Percentiles rank a stretch among this genome's conserved stretches.
Evolutionary conservation across 345 rosid genomes (phyloP).

Genomic region (Diplotaxis tenuifolia): DNA sequence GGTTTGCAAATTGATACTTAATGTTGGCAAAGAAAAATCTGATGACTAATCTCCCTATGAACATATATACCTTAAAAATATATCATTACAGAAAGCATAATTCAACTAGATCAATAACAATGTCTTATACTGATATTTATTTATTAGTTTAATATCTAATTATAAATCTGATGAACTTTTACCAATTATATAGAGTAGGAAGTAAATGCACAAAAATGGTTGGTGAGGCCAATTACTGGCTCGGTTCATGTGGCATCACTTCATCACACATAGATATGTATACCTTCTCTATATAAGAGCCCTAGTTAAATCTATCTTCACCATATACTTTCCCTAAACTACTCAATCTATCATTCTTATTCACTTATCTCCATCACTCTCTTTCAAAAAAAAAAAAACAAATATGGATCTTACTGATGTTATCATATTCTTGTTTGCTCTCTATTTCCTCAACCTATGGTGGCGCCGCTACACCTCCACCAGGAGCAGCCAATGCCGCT

Average conservation of each 20-base stretch:
- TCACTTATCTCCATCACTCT: neutral
- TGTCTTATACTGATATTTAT: neutral
- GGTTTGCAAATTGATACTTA: neutral
- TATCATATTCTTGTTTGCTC: constrained; percentile 40
- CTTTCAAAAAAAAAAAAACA: neutral
- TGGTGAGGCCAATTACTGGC: constrained; percentile 32
- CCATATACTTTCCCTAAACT: constrained; percentile 22
- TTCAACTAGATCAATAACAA: neutral
- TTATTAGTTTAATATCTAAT: neutral
- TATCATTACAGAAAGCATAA: neutral
- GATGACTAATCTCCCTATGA: constrained; percentile 13
- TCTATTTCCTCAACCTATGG: constrained; percentile 51
- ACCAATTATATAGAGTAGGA: neutral
- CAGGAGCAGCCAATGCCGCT: constrained; percentile 11
- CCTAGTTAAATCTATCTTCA: constrained; percentile 7
- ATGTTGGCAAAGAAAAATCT: neutral
- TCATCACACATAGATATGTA: constrained; percentile 6
- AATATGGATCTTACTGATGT: constrained; percentile 64
- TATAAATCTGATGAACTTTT: neutral
- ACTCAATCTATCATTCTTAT: constrained; percentile 12
- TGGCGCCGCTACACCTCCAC: constrained; percentile 46
- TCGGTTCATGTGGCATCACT: constrained; percentile 14
- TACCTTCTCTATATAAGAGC: constrained; percentile 30
- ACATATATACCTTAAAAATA: neutral
- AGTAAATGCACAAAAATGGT: constrained; percentile 37